Percentiles rank a stretch among this genome's conserved stretches.
These are phyloP conservation scores for Euphorbia pulcherrima DNA, from an alignment of 345 rosid species.

Conservation along the genomic window DNA sequence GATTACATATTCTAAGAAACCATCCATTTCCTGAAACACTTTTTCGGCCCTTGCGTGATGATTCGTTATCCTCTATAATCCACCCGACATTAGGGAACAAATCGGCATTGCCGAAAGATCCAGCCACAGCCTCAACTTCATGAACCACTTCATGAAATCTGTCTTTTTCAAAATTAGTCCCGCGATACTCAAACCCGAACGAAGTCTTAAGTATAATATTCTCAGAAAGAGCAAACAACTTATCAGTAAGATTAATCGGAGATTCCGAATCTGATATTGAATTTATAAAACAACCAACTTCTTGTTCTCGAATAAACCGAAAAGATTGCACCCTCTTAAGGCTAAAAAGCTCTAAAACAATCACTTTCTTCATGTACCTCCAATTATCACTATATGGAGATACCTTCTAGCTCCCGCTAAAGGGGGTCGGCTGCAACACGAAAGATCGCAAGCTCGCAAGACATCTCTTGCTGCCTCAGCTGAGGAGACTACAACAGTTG, in stretches of 20 bases:
- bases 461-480: conserved; percentile 26
- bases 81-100: conserved; percentile 37
- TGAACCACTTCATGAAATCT: conserved; percentile 32
- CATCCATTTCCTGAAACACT: conserved; percentile 38
- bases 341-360: conserved; percentile 20
- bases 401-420: conserved; percentile 10
- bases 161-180: conserved; percentile 24
- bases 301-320: conserved; percentile 7
- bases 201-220: conserved; percentile 9
- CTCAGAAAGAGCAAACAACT: neutral
- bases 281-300: neutral
- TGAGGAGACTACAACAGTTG: conserved; percentile 16
- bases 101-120: conserved; percentile 34
- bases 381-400: conserved; percentile 18
- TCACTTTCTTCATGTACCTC: conserved; percentile 16
- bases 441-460: conserved; percentile 20
- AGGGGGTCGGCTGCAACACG: conserved; percentile 15
- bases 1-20: conserved; percentile 32
- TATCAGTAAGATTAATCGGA: conserved; percentile 14
- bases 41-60: conserved; percentile 29
- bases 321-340: conserved; percentile 22
- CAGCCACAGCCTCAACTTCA: conserved; percentile 22
- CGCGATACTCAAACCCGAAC: conserved; percentile 7
- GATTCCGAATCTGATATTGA: conserved; percentile 5
- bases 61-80: conserved; percentile 40